Conservation (phyloP, 2,329 filamentous ascomycete species). For the Teratosphaeria nubilosa region DNA sequence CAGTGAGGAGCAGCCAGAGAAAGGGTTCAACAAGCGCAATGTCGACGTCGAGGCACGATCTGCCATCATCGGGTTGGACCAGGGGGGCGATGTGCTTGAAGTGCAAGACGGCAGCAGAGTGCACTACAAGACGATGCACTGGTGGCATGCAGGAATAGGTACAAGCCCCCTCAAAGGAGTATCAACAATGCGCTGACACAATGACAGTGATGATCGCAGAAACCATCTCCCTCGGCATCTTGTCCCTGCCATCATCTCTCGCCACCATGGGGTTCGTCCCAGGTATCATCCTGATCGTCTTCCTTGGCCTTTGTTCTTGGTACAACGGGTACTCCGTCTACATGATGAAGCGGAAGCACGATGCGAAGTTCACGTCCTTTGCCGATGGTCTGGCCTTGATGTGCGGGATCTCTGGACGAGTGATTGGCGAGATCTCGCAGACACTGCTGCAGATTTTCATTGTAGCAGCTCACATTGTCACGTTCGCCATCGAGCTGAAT, state of each 20-base stretch:
- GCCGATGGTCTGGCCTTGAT: slow-evolving; percentile 57
- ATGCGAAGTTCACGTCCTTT: slow-evolving; percentile 54
- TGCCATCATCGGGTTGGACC: slow-evolving; percentile 15
- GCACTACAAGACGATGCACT: slow-evolving; percentile 41
- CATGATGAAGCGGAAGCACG: slow-evolving; percentile 42
- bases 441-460: slow-evolving; percentile 56
- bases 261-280: slow-evolving; percentile 37
- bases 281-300: slow-evolving; percentile 43
- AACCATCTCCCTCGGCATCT: slow-evolving; percentile 47
- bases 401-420: slow-evolving; percentile 47
- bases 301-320: slow-evolving; percentile 46
- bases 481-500: slow-evolving; percentile 59
- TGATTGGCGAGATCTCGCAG: slow-evolving; percentile 53
- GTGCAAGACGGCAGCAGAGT: slow-evolving; percentile 21
- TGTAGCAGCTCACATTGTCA: slow-evolving; percentile 61
- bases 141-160: slow-evolving; percentile 28
- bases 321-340: slow-evolving; percentile 52
- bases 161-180: not conserved
- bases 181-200: not conserved
- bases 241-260: slow-evolving; percentile 45
- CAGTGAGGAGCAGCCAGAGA: not conserved
- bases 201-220: slow-evolving; percentile 43
- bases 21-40: slow-evolving; percentile 6
- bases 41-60: slow-evolving; percentile 8
- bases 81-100: not conserved